Evolutionary conservation across 192 early-diverging fungal species (phyloP).

Genomic region (Umbelopsis sp.): DNA sequence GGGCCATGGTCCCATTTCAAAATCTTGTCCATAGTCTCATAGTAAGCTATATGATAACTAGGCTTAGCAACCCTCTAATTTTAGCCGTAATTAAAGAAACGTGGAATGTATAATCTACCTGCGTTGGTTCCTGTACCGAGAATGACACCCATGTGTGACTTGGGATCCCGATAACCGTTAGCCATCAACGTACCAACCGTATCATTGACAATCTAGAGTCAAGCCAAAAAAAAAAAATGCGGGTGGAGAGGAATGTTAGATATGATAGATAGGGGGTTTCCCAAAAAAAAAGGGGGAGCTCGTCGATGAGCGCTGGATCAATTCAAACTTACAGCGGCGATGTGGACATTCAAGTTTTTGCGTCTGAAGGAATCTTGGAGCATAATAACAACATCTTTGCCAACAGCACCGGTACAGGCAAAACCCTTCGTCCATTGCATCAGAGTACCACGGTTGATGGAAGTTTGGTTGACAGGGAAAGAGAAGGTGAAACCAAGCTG

Average conservation of each 20-base stretch:
- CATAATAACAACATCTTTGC: slow-evolving; percentile 73
- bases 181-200: slow-evolving; percentile 92
- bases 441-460: slow-evolving; percentile 68
- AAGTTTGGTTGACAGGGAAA: slow-evolving; percentile 88
- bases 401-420: slow-evolving; percentile 68
- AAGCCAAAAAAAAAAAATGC: not conserved
- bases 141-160: slow-evolving; percentile 86
- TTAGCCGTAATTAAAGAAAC: not conserved
- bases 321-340: slow-evolving; percentile 38
- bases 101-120: slow-evolving; percentile 21
- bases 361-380: slow-evolving; percentile 80
- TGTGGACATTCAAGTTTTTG: slow-evolving; percentile 72
- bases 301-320: not conserved
- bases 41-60: slow-evolving; percentile 46
- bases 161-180: slow-evolving; percentile 78
- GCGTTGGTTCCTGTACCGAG: slow-evolving; percentile 93
- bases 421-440: slow-evolving; percentile 93
- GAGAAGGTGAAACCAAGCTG: slow-evolving; percentile 95
- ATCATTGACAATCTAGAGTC: slow-evolving; percentile 82
- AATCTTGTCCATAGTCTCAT: slow-evolving; percentile 44
- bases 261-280: not conserved
- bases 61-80: not conserved
- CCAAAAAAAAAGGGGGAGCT: not conserved
- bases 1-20: slow-evolving; percentile 36
- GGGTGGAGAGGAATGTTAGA: slow-evolving; percentile 3